These are phyloP conservation scores for Triticum timopheevii DNA, from an alignment of 176 grass and related monocot genomes.

Conservation along the genomic window DNA sequence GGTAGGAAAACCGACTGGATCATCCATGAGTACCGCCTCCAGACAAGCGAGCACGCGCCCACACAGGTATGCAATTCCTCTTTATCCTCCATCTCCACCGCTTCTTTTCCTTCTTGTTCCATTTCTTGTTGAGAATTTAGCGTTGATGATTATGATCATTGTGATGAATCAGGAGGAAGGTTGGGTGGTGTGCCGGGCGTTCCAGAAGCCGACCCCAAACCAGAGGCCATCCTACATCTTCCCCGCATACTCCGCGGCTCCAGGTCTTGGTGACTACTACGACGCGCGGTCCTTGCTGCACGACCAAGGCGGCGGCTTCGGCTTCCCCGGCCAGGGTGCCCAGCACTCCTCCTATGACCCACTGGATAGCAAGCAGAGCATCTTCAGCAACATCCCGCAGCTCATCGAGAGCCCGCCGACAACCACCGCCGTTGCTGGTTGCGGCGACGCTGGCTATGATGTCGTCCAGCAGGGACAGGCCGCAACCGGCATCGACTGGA, in stretches of 20 bases:
- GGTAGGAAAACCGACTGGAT: conserved; percentile 25
- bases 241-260: neutral
- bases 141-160: neutral
- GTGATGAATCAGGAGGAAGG: conserved; percentile 66
- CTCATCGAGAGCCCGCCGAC: conserved; percentile 21
- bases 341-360: neutral
- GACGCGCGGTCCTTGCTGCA: neutral
- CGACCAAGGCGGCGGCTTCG: neutral
- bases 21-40: neutral
- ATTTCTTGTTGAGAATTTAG: too few relatives aligned
- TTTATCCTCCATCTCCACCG: too few relatives aligned
- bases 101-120: too few relatives aligned
- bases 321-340: neutral
- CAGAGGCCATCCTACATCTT: conserved; percentile 39
- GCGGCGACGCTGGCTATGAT: neutral
- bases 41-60: conserved; percentile 10
- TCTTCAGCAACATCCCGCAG: conserved; percentile 28
- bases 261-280: neutral
- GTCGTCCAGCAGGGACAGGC: neutral
- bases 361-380: conserved; percentile 38
- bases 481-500: conserved; percentile 49
- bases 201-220: conserved; percentile 44
- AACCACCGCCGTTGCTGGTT: neutral
- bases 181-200: conserved; percentile 50
- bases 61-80: neutral